Evolutionary conservation across 2,329 filamentous ascomycete genomes (phyloP), one percentile per base, ranked within the genome.

Genomic region (Coniochaeta sp.): DNA sequence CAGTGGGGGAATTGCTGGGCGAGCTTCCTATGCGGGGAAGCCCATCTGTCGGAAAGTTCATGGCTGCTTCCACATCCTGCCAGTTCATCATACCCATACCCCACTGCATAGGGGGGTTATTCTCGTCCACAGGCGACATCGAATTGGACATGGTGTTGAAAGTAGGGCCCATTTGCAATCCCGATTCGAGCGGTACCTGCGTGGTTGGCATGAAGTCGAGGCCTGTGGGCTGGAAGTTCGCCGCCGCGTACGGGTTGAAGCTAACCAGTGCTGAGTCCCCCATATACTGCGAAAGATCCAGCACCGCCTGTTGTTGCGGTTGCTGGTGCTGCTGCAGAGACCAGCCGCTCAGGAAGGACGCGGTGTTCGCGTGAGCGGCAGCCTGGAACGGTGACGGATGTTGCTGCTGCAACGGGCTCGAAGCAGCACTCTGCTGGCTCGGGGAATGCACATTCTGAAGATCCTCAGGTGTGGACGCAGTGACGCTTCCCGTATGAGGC

Each of bases 21-120:
- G 82, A 66, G 66, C 79, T 81, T 59, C 69, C 69, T 55, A 78
- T 73, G 17, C 75, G 73, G 5, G 75, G 71, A 8, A 81, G 70
- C 8, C 73, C 74, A 69, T 83, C 75, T 14, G 34, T 22, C 1
- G 72, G 59, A 57, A 73, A 74, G 52, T 73, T 73, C 62, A 83
- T 77, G 52, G 88, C 86, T 61, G 84, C 81, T 66, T 89, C 86
- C 68, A 96, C 89, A 69, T 96, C 91, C 64, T 91, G 87, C 86
- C 89, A 92, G 65, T 89, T 88, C 57, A 88, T 85, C 76, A 89
- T 86, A 64, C 86, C 83, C 63, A 82, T 73, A 56, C 55, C 84
- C 87, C 79, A 90, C 71, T 78, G 85, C 75, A 81, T 79, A 17
- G 81, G 74, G 57, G 83, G 83, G n/a, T 69, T 63, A 14, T 78